phyloP scores from a whole-genome alignment of 179 eudicot genomes.

The Beta lomatogona region DNA sequence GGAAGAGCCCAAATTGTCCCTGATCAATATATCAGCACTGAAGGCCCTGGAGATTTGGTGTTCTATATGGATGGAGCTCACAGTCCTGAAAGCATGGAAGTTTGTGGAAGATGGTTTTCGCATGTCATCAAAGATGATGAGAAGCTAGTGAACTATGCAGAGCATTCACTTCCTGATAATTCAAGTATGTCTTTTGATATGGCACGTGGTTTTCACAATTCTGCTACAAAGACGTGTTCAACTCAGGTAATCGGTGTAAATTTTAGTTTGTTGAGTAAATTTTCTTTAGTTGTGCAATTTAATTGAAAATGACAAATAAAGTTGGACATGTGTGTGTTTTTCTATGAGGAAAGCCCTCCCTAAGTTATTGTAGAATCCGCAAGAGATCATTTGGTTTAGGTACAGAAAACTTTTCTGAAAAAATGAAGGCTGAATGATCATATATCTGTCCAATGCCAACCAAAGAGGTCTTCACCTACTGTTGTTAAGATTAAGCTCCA shows the following conservation, averaged over 20 bases:
- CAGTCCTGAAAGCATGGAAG: conserved; percentile 99
- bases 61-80: conserved; percentile 99
- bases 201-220: conserved; percentile 36
- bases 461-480: too few species aligned
- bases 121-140: conserved; percentile 56
- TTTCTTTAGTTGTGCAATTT: background rate
- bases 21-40: conserved; percentile 51
- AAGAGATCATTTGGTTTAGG: conserved; percentile 1
- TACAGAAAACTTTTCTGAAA: too few species aligned
- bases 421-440: too few species aligned
- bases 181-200: conserved; percentile 36
- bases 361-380: background rate
- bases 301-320: background rate
- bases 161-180: conserved; percentile 31
- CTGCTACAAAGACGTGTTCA: conserved; percentile 41
- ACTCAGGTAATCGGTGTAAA: conserved; percentile 47
- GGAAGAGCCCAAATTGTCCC: conserved; percentile 93
- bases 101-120: conserved; percentile 90
- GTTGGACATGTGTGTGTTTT: background rate
- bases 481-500: too few species aligned
- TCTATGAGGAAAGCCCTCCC: background rate
- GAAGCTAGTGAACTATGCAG: conserved; percentile 28
- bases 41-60: conserved; percentile 67
- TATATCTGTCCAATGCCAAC: too few species aligned
- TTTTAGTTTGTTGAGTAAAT: too few species aligned